A percentile compares a stretch with the other conserved stretches of the same genome.
phyloP scores from a whole-genome alignment of 257 asterid genomes.

The Sherardia arvensis region DNA sequence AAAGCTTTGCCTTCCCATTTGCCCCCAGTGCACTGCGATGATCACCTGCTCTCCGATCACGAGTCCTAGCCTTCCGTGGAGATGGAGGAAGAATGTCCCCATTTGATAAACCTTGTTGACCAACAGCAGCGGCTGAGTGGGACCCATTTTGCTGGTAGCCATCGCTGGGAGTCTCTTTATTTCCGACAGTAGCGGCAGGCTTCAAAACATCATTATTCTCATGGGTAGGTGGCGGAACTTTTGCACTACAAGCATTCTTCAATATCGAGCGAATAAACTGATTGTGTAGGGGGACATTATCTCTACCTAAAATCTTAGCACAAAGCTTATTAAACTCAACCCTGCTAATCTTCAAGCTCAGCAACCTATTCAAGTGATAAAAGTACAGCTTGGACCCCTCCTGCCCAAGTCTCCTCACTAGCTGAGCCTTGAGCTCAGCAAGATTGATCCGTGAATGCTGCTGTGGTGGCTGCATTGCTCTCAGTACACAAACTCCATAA shows the following conservation, averaged over 20 bases:
- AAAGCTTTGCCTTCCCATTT: slow-evolving; percentile 36
- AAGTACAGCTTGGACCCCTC: slow-evolving; percentile 77
- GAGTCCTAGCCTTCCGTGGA: slow-evolving; percentile 61
- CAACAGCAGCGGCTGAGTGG: slow-evolving; percentile 27
- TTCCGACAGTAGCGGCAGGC: slow-evolving; percentile 22
- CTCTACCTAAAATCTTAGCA: slow-evolving; percentile 56
- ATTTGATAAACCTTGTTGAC: slow-evolving; percentile 45
- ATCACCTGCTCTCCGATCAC: slow-evolving; percentile 53
- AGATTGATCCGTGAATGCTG: slow-evolving; percentile 74
- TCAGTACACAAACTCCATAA: slow-evolving; percentile 44
- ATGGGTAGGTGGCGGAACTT: slow-evolving; percentile 43
- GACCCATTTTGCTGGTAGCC: slow-evolving; percentile 46
- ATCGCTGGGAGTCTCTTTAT: slow-evolving; percentile 39
- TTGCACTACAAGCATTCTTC: slow-evolving; percentile 56
- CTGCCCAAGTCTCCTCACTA: slow-evolving; percentile 66
- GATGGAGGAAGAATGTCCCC: slow-evolving; percentile 58
- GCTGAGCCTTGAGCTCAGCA: slow-evolving; percentile 59
- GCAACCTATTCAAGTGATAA: slow-evolving; percentile 52
- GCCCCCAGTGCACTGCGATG: slow-evolving; percentile 49
- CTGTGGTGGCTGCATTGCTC: slow-evolving; percentile 69
- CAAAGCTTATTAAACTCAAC: slow-evolving; percentile 71
- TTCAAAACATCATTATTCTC: slow-evolving; percentile 33
- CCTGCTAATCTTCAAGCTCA: slow-evolving; percentile 66
- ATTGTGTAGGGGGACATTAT: slow-evolving; percentile 78
- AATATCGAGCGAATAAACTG: slow-evolving; percentile 62